Evolutionary conservation across 345 rosid species (phyloP).

Genomic region (Melaleuca alternifolia): DNA sequence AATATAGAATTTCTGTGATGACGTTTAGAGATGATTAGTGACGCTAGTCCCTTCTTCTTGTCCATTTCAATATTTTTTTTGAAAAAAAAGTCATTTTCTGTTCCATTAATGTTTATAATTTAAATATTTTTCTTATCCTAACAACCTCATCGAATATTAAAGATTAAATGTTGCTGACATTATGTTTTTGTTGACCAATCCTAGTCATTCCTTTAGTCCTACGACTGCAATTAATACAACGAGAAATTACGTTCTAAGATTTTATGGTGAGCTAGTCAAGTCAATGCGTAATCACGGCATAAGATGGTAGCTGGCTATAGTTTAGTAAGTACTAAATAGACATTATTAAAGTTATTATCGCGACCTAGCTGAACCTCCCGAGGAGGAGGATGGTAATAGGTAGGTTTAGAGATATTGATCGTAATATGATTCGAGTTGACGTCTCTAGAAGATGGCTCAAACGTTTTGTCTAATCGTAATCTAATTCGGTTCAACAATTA

Average conservation of each 20-base stretch:
- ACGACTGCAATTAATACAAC: background rate
- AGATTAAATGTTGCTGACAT: background rate
- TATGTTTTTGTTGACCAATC: background rate
- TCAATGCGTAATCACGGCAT: background rate
- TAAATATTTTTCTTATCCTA: background rate
- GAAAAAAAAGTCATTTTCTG: background rate
- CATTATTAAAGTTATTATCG: no score
- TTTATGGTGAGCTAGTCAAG: background rate
- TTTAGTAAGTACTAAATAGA: background rate
- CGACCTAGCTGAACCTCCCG: no score
- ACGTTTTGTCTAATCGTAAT: no score
- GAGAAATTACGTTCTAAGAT: background rate
- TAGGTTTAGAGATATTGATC: no score
- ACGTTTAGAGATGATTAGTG: background rate
- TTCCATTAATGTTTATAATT: background rate
- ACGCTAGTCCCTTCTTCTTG: background rate
- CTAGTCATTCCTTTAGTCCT: background rate
- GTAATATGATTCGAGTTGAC: no score
- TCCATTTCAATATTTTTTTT: background rate
- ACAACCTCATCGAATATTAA: background rate
- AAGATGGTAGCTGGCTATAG: background rate
- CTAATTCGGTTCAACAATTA: no score
- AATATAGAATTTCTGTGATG: background rate
- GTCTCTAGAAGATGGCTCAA: no score
- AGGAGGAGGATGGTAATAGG: no score